phyloP scores from a whole-genome alignment of 225 moss, liverwort and hornwort genomes.

The Neckera pumila region DNA sequence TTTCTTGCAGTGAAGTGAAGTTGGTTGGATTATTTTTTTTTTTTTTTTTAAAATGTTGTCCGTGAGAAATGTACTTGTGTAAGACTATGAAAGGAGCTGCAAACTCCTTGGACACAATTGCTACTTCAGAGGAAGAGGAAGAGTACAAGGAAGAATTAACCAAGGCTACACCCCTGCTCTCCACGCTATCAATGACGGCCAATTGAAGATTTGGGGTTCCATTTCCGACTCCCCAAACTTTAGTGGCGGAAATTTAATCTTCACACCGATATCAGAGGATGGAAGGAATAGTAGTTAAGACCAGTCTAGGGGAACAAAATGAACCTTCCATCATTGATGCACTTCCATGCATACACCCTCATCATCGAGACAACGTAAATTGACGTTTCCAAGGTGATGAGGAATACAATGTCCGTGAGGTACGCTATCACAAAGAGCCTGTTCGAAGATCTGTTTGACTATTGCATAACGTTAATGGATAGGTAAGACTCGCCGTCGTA shows the following conservation, averaged over 20 bases:
- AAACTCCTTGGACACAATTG: background rate
- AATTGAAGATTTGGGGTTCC: background rate
- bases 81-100: background rate
- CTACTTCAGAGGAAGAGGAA: background rate
- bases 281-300: background rate
- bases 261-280: background rate
- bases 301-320: rapidly evolving
- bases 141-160: background rate
- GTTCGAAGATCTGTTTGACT: rapidly evolving
- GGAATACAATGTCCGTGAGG: rapidly evolving
- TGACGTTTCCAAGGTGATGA: rapidly evolving
- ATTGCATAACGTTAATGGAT: background rate
- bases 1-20: background rate
- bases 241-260: background rate
- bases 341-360: background rate
- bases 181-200: background rate
- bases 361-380: rapidly evolving
- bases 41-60: background rate
- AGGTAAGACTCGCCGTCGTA: rapidly evolving
- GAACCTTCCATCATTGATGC: rapidly evolving
- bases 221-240: background rate
- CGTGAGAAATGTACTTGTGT: background rate
- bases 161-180: background rate
- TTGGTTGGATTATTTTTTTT: background rate
- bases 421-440: rapidly evolving